These are phyloP conservation scores for Cyclostephanos tholiformis DNA, from an alignment of 108 stramenopile species.

Conservation along the genomic window DNA sequence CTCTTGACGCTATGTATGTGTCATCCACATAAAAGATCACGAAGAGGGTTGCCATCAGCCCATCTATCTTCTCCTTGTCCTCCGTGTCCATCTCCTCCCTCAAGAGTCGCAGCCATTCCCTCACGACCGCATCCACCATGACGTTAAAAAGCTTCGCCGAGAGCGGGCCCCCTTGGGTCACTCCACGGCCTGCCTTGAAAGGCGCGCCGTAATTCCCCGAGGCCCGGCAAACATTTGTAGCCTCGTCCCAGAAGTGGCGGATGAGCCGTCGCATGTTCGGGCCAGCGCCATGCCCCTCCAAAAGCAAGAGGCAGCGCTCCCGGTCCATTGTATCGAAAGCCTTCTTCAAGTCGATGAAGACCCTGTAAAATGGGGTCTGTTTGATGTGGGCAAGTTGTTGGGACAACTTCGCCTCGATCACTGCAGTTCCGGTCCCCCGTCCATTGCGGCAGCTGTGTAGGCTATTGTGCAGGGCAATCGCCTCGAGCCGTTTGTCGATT, in stretches of 20 bases:
- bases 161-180: constrained; percentile 37
- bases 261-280: constrained; percentile 17
- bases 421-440: no score
- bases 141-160: constrained; percentile 38
- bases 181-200: constrained; percentile 30
- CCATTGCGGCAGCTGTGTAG: no score
- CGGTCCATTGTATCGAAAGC: no score
- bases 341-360: no score
- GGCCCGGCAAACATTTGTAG: constrained; percentile 4
- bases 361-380: no score
- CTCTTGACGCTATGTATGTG: neutral
- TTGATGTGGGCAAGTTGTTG: no score
- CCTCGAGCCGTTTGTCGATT: no score
- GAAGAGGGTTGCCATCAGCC: no score
- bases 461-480: no score
- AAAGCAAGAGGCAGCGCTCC: no score
- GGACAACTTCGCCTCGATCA: no score
- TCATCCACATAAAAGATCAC: neutral
- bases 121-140: constrained; percentile 30
- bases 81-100: neutral
- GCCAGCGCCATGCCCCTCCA: constrained; percentile 29
- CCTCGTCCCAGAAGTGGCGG: constrained; percentile 13
- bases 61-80: no score
- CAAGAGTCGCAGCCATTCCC: constrained; percentile 13
- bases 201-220: constrained; percentile 20